Evolutionary conservation across 176 grass and related monocot genomes (phyloP), one percentile per base, ranked within the genome.

Genomic region (Aegilops umbellulata): DNA sequence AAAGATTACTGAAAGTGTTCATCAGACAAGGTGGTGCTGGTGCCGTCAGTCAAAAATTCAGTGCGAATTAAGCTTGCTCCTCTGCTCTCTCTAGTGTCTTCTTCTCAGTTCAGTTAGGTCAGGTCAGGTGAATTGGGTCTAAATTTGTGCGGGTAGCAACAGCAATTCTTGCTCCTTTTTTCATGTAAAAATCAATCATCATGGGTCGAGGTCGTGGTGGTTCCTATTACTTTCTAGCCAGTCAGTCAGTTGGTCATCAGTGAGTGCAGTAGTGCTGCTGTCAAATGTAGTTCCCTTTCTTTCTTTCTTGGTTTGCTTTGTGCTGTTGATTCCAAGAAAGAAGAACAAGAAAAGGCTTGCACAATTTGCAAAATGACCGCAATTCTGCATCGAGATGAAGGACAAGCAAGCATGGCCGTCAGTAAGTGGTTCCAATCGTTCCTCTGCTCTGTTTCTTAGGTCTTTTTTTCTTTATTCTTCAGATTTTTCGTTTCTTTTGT

Each of bases 391-490:
- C 57, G 19, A 84, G 19, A 11, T 15, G 26, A 7, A 7, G 10
- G 30, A 64, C 1, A 1, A 7, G 17, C 19, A 41, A 41, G 38
- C 38, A 3, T 41, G 53, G 53, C 79, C 23, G 27, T 11, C 0
- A 25, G 83, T 84, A 83, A 83, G 85, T 75, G 51, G 79, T 65
- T 25, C 34, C 34, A 36, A 25, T 60, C 35, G 70, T n/a, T 51
- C 51, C 22, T 62, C 74, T 83, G 11, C 64, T 63, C 55, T 84
- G 49, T 10, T 19, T 83, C 76, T 51, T 78, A 39, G 83, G 60
- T 66, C 0, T 35, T 57, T 16, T 12, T 57, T 47, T 17, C 65
- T 80, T 29, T 55, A 34, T 30, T 64, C 34, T 64, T 46, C 0
- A 31, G 31, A 31, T 30, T 19, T 27, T 34, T n/a, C 7, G 6